Conservation (phyloP, 2,329 filamentous ascomycete species). For the Colletotrichum noveboracense region DNA sequence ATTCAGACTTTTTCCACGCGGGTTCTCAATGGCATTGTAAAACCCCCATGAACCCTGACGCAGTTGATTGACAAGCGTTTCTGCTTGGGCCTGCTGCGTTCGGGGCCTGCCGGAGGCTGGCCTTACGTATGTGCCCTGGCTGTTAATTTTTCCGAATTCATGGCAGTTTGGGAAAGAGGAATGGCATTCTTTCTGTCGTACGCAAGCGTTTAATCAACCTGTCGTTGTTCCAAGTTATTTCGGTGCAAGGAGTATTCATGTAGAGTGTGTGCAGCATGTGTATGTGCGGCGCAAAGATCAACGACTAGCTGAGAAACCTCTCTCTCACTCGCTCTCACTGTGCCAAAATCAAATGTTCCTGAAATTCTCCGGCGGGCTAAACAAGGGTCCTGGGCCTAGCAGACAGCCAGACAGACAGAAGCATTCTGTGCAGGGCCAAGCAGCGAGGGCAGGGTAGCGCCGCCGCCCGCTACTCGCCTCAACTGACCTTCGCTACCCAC, state of each 20-base stretch:
- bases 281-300: not conserved
- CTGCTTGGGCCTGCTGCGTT: not conserved
- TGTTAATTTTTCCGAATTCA: not conserved
- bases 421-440: not conserved
- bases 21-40: not conserved
- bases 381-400: not conserved
- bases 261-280: not conserved
- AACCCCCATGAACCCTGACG: not conserved
- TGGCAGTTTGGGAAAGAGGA: not conserved
- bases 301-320: not conserved
- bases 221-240: not conserved
- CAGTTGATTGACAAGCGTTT: not conserved
- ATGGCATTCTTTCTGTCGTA: not conserved
- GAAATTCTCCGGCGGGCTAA: not conserved
- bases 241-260: not conserved
- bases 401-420: not conserved
- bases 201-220: not conserved
- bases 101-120: not conserved
- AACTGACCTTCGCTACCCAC: slow-evolving; percentile 5
- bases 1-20: not conserved
- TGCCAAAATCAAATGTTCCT: not conserved
- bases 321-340: not conserved
- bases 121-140: not conserved
- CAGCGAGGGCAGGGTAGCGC: not conserved
- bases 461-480: not conserved